A percentile compares a stretch with the other conserved stretches of the same genome.
Evolutionary conservation across 345 rosid species (phyloP).

Genomic region (Acer yangbiense): DNA sequence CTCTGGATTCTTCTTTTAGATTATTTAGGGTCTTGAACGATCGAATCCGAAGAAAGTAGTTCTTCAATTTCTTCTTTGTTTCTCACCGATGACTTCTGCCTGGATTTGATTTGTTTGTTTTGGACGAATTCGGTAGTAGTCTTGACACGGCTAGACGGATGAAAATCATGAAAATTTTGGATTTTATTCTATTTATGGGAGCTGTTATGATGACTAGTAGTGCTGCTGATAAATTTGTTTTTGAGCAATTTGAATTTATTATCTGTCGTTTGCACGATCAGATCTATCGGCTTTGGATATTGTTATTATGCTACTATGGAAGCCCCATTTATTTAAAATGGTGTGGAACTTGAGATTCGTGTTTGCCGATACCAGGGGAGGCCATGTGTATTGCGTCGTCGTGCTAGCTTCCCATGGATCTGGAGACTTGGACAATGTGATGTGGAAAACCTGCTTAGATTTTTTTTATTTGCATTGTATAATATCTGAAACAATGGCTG

Average conservation of each 20-base stretch:
- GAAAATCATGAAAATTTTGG: slow-evolving; percentile 6
- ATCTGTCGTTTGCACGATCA: slow-evolving; percentile 11
- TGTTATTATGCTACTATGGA: neutral
- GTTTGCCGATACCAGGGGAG: neutral
- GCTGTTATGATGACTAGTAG: slow-evolving; percentile 12
- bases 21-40: too few relatives aligned
- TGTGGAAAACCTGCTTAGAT: neutral
- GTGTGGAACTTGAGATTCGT: slow-evolving; percentile 1
- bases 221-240: slow-evolving; percentile 21
- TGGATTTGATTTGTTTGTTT: neutral
- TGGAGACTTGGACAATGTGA: neutral
- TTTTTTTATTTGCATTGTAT: neutral
- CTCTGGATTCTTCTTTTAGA: too few relatives aligned
- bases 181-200: neutral
- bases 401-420: neutral
- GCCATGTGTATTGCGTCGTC: neutral
- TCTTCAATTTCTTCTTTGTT: too few relatives aligned
- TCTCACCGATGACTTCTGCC: too few relatives aligned
- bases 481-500: neutral
- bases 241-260: neutral
- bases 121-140: neutral
- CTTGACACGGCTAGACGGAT: neutral
- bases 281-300: slow-evolving; percentile 25
- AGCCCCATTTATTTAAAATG: neutral
- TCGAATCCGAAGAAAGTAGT: too few relatives aligned